Percentiles rank a stretch among this genome's conserved stretches.
Conservation (phyloP, 352 stramenopile genomes). For the Pythium sukuiense region DNA sequence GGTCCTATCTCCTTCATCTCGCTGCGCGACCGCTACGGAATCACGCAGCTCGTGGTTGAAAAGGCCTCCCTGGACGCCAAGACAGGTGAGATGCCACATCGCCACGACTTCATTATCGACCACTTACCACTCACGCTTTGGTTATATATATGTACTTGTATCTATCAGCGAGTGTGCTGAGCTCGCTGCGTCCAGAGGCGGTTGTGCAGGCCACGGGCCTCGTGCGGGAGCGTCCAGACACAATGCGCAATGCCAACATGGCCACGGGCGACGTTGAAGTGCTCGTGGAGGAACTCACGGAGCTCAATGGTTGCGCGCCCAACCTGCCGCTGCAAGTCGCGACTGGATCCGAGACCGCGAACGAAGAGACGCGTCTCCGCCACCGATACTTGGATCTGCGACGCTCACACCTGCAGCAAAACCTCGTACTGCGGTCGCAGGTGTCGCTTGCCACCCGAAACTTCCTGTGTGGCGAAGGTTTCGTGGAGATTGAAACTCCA, state of each 20-base stretch:
- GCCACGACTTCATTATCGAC: too few relatives aligned
- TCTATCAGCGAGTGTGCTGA: conserved; percentile 40
- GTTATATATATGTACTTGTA: neutral
- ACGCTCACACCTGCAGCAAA: conserved; percentile 70
- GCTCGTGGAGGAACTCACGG: conserved; percentile 53
- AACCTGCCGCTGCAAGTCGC: conserved; percentile 67
- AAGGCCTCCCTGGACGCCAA: conserved; percentile 47
- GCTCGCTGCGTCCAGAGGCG: conserved; percentile 59
- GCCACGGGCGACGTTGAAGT: conserved; percentile 76
- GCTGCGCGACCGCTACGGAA: conserved; percentile 74
- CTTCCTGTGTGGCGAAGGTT: conserved; percentile 66
- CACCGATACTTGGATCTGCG: conserved; percentile 84
- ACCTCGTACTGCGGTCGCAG: conserved; percentile 72
- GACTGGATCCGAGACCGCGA: conserved; percentile 52
- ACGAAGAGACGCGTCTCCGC: conserved; percentile 73
- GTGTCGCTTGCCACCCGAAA: conserved; percentile 71
- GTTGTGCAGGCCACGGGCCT: conserved; percentile 66
- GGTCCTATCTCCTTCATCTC: conserved; percentile 82
- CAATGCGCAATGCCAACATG: conserved; percentile 76
- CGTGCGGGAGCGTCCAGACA: conserved; percentile 52
- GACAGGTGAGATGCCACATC: conserved; percentile 23
- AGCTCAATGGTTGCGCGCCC: conserved; percentile 57
- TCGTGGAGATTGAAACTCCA: conserved; percentile 88
- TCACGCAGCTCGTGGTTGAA: conserved; percentile 81
- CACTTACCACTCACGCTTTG: too few relatives aligned